A percentile compares a stretch with the other conserved stretches of the same genome.
Evolutionary conservation across 1,284 basidiomycete species (phyloP).

Genomic region (Volvariella surrecta): DNA sequence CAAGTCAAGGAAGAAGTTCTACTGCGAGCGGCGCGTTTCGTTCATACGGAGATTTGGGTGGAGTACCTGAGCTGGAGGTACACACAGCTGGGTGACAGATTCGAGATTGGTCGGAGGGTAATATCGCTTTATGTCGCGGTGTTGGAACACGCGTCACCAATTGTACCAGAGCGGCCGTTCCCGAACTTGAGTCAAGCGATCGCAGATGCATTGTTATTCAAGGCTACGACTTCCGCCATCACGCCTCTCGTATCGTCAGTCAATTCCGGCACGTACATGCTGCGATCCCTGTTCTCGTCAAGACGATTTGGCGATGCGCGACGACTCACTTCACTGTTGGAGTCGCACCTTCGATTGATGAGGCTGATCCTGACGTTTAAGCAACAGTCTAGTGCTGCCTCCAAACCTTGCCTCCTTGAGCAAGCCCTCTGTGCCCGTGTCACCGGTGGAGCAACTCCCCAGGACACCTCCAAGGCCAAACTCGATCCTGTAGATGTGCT

Average conservation of each 20-base stretch:
- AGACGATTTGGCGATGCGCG: slow-evolving; percentile 64
- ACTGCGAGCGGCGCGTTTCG: slow-evolving; percentile 64
- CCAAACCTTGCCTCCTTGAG: slow-evolving; percentile 59
- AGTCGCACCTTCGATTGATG: slow-evolving; percentile 54
- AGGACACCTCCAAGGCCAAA: slow-evolving; percentile 36
- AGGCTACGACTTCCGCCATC: slow-evolving; percentile 67
- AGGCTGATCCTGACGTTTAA: slow-evolving; percentile 59
- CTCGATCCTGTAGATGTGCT: slow-evolving; percentile 67
- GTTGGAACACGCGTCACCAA: slow-evolving; percentile 52
- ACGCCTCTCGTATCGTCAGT: slow-evolving; percentile 68
- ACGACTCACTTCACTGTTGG: slow-evolving; percentile 59
- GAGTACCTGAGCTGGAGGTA: slow-evolving; percentile 82
- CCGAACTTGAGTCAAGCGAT: slow-evolving; percentile 50
- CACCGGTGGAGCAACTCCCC: slow-evolving; percentile 37
- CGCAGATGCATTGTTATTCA: slow-evolving; percentile 56
- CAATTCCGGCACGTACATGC: slow-evolving; percentile 48
- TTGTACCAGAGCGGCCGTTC: slow-evolving; percentile 46
- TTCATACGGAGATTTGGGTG: slow-evolving; percentile 82
- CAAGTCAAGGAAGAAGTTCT: slow-evolving; percentile 79
- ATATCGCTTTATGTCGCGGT: slow-evolving; percentile 60
- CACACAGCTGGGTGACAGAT: slow-evolving; percentile 64
- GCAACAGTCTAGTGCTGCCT: slow-evolving; percentile 30
- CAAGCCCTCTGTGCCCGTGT: slow-evolving; percentile 62
- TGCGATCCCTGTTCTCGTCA: slow-evolving; percentile 50
- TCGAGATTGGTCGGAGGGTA: slow-evolving; percentile 69